Conservation (phyloP, 768 basidiomycete genomes). For the Psilocybe cubensis region DNA sequence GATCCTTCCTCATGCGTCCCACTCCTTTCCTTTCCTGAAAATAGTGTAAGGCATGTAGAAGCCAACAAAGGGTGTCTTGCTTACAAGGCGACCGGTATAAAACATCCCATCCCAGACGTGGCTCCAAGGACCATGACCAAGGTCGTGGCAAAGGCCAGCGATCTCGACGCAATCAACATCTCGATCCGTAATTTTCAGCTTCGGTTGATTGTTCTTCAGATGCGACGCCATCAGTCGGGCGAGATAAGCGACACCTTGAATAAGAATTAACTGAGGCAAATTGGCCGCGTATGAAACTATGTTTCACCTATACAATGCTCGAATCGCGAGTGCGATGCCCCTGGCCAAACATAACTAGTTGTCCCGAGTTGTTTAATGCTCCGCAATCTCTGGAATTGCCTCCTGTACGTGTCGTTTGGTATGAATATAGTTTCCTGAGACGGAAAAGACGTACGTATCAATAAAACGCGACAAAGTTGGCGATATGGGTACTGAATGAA, state of each 20-base stretch:
- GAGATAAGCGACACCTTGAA: slow-evolving; percentile 75
- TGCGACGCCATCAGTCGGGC: slow-evolving; percentile 65
- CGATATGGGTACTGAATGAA: slow-evolving; percentile 39
- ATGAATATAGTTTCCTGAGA: not conserved
- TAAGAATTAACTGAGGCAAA: slow-evolving; percentile 5
- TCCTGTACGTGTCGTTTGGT: slow-evolving; percentile 37
- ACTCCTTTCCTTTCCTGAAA: slow-evolving; percentile 29
- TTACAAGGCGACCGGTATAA: slow-evolving; percentile 69
- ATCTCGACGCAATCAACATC: slow-evolving; percentile 80
- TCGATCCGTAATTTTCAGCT: slow-evolving; percentile 66
- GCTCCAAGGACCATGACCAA: slow-evolving; percentile 86
- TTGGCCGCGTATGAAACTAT: slow-evolving; percentile 10
- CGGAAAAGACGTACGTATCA: slow-evolving; percentile 59
- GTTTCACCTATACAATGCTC: slow-evolving; percentile 85
- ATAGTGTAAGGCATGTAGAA: not conserved
- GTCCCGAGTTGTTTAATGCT: slow-evolving; percentile 82
- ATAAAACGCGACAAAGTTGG: slow-evolving; percentile 49
- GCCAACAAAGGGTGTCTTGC: slow-evolving; percentile 23
- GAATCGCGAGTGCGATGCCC: slow-evolving; percentile 81
- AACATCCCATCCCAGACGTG: slow-evolving; percentile 83
- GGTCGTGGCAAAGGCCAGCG: slow-evolving; percentile 83
- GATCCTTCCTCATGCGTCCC: slow-evolving; percentile 84
- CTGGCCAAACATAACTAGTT: slow-evolving; percentile 75
- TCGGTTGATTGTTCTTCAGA: slow-evolving; percentile 59
- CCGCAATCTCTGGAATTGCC: slow-evolving; percentile 78